Evolutionary conservation across 805 yeast genomes (phyloP), one percentile per base, ranked within the genome.

Genomic region (Ogataea nonfermentans): DNA sequence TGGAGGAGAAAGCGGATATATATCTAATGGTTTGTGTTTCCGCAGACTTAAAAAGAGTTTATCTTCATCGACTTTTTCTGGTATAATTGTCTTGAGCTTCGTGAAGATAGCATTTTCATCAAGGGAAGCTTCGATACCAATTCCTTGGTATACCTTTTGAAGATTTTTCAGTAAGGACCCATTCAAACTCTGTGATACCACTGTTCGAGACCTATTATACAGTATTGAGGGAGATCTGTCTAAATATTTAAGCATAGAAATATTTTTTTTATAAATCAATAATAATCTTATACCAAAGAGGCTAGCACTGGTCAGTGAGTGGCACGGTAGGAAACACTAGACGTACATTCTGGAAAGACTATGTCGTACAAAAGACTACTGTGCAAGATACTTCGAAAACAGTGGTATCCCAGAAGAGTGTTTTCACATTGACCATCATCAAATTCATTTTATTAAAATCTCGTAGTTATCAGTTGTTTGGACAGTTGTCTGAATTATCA

Each of bases 1-100:
- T 8, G 46, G 41, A 4, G 40, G 38, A 2, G 22, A 8, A 12
- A 39, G 44, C 4, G 51, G 53, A 8, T 29, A 33, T 2, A 14
- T 16, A 16, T 38, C 27, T 16, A 19, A 20, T 10, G 36, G 45
- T 14, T n/a, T 29, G 6, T 36, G 14, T 15, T 39, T 43, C 19
- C 41, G 30, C 5, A 43, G 30, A 4, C 17, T 17, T n/a, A 31
- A 10, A 28, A 16, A 42, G 7, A 32, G 32, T 3, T 31, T 13
- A 19, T 37, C 42, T 7, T 22, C 8, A 2, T 13, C 27, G n/a
- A 25, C 23, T 6, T 4, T 10, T 12, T 22, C 14, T 5, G 43
- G 27, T 3, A 33, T 29, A 28, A 34, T 32, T 8, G 35, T 26
- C 9, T 24, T 20, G 14, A 41, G 26, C 16, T 29, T 29, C 1